Conservation (phyloP, 2,329 filamentous ascomycete genomes). For the Calycina herbarum region DNA sequence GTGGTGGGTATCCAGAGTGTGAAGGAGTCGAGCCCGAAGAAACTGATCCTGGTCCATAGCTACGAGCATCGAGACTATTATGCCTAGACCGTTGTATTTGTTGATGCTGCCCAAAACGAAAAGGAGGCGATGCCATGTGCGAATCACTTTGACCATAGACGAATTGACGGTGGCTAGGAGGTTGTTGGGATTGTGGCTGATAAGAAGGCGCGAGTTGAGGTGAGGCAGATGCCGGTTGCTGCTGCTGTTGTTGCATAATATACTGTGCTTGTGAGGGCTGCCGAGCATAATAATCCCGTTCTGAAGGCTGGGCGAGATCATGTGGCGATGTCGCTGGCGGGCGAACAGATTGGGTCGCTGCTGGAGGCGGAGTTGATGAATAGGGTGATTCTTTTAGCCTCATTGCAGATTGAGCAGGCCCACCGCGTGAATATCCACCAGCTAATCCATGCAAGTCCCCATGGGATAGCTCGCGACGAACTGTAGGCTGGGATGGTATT, state of each 20-base stretch:
- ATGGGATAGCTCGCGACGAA: constrained; percentile 34
- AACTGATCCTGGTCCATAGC: constrained; percentile 24
- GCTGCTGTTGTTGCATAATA: constrained; percentile 29
- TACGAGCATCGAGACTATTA: constrained; percentile 34
- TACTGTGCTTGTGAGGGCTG: constrained; percentile 31
- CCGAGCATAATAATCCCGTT: constrained; percentile 37
- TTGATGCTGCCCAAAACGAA: constrained; percentile 29
- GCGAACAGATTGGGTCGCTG: constrained; percentile 21
- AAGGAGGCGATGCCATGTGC: constrained; percentile 33
- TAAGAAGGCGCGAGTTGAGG: constrained; percentile 33
- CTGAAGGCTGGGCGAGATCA: constrained; percentile 29
- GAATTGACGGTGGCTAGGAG: constrained; percentile 31
- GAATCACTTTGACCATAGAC: constrained; percentile 31
- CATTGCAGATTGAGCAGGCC: constrained; percentile 29
- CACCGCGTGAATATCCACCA: constrained; percentile 31
- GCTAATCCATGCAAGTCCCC: constrained; percentile 33
- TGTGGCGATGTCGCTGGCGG: constrained; percentile 33
- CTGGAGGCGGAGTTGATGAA: constrained; percentile 34
- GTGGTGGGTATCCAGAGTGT: constrained; percentile 28
- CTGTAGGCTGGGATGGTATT: constrained; percentile 30
- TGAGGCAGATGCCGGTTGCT: constrained; percentile 31
- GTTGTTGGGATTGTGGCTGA: constrained; percentile 29
- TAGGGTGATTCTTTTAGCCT: constrained; percentile 38
- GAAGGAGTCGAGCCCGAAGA: constrained; percentile 28
- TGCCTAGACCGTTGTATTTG: constrained; percentile 32